phyloP scores from a whole-genome alignment of 805 yeast species.

The Jamesozyma piceae region DNA sequence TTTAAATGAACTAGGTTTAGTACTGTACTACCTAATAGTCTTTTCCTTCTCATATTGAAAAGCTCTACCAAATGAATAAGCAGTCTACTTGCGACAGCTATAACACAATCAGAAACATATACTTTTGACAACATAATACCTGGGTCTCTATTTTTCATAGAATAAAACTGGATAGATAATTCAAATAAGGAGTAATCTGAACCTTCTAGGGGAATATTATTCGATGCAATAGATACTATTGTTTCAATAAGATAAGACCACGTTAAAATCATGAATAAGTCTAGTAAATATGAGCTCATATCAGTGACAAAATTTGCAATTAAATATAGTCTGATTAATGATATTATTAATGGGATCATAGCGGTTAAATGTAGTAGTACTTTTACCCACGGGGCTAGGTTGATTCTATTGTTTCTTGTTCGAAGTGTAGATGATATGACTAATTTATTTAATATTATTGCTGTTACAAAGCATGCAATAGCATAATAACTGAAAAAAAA shows the following conservation, averaged over 20 bases:
- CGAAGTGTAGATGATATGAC: conserved; percentile 32
- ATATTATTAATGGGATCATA: conserved; percentile 21
- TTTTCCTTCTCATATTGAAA: conserved; percentile 41
- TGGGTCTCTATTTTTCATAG: not conserved
- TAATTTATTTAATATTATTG: conserved; percentile 48
- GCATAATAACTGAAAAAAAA: conserved; percentile 45
- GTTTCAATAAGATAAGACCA: conserved; percentile 42
- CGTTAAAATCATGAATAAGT: conserved; percentile 9
- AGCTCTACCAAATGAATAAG: conserved; percentile 56
- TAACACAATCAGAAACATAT: conserved; percentile 30
- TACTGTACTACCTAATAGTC: conserved; percentile 56
- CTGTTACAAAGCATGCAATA: conserved; percentile 47
- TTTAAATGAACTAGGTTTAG: conserved; percentile 45
- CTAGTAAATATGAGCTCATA: not conserved
- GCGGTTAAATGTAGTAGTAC: conserved; percentile 26
- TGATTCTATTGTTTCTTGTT: not conserved
- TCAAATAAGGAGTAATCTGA: conserved; percentile 26
- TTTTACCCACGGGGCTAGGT: conserved; percentile 20
- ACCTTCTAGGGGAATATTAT: conserved; percentile 28
- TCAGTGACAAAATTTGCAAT: too few species aligned
- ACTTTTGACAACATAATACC: not conserved
- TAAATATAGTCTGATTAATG: not conserved
- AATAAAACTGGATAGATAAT: conserved; percentile 20
- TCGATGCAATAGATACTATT: conserved; percentile 43
- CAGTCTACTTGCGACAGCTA: conserved; percentile 51